Conservation (phyloP, 2,329 filamentous ascomycete species). For the Stylonectria norvegica region DNA sequence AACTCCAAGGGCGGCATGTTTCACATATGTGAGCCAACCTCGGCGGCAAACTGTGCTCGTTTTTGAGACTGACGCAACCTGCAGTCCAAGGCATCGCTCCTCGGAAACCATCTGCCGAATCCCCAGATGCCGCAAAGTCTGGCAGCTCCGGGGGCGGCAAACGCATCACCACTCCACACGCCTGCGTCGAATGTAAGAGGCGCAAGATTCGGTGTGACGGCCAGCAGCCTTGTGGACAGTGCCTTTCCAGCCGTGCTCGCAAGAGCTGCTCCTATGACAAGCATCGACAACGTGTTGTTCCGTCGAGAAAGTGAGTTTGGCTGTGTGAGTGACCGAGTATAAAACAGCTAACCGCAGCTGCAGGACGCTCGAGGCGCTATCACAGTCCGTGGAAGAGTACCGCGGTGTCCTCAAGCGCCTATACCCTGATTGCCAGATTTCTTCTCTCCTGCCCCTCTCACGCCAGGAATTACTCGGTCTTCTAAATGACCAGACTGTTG, state of each 20-base stretch:
- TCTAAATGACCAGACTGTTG: constrained; percentile 45
- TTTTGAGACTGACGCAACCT: constrained; percentile 8
- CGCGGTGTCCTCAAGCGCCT: constrained; percentile 59
- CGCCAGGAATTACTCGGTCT: constrained; percentile 59
- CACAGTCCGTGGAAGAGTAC: constrained; percentile 64
- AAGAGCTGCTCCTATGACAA: constrained; percentile 80
- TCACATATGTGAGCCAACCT: constrained; percentile 32
- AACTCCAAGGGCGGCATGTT: constrained; percentile 44
- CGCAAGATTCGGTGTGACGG: constrained; percentile 84
- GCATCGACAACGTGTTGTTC: constrained; percentile 71
- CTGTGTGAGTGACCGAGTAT: background rate
- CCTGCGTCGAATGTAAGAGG: constrained; percentile 73
- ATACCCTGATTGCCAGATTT: constrained; percentile 56
- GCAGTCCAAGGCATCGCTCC: constrained; percentile 52
- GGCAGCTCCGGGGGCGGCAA: constrained; percentile 39
- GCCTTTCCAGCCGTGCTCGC: constrained; percentile 74
- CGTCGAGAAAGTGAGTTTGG: constrained; percentile 67
- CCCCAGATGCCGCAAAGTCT: constrained; percentile 34
- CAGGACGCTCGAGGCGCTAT: constrained; percentile 60
- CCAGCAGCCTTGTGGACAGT: constrained; percentile 77
- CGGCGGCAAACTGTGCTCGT: background rate
- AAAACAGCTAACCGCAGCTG: background rate
- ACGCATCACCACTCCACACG: constrained; percentile 57
- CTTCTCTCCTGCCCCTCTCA: constrained; percentile 50
- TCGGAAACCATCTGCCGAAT: constrained; percentile 45